Evolutionary conservation across 441 rosid genomes (phyloP).

Genomic region (Cnidoscolus chayamansa): DNA sequence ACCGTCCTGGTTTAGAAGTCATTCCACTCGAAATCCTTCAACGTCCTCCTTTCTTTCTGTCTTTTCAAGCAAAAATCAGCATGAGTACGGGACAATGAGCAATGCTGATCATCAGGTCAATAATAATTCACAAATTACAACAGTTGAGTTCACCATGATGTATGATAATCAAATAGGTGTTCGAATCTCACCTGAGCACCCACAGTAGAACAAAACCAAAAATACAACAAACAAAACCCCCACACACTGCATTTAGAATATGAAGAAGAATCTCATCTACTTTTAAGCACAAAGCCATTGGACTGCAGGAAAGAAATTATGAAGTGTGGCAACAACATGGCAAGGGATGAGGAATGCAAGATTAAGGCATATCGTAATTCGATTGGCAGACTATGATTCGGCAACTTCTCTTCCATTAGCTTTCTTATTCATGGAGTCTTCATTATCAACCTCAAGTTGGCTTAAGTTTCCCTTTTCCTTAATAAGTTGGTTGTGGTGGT

Average conservation of each 20-base stretch:
- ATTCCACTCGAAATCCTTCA: too few species aligned
- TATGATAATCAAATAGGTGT: not conserved
- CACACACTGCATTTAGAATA: conserved; percentile 26
- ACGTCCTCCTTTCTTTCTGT: too few species aligned
- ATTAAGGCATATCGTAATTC: not conserved
- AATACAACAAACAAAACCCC: conserved; percentile 27
- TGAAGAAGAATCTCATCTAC: conserved; percentile 13
- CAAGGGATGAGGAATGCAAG: conserved; percentile 10
- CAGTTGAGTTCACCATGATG: too few species aligned
- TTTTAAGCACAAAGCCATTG: conserved; percentile 22
- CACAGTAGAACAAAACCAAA: conserved; percentile 18
- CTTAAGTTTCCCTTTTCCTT: conserved; percentile 94
- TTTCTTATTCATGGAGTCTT: conserved; percentile 23
- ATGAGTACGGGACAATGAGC: not conserved
- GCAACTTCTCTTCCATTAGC: conserved; percentile 31
- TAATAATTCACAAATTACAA: not conserved
- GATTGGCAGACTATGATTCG: conserved; percentile 26
- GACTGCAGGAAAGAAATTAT: conserved; percentile 25
- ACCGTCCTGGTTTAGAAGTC: too few species aligned
- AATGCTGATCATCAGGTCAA: not conserved
- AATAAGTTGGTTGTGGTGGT: conserved; percentile 90
- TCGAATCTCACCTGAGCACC: conserved; percentile 23
- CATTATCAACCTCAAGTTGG: conserved; percentile 81
- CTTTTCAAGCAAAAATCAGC: not conserved
- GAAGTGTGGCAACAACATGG: conserved; percentile 7